Percentiles rank a stretch among this genome's conserved stretches.
Evolutionary conservation across 139 green algal genomes (phyloP).

Genomic region (Eudorina sp.): DNA sequence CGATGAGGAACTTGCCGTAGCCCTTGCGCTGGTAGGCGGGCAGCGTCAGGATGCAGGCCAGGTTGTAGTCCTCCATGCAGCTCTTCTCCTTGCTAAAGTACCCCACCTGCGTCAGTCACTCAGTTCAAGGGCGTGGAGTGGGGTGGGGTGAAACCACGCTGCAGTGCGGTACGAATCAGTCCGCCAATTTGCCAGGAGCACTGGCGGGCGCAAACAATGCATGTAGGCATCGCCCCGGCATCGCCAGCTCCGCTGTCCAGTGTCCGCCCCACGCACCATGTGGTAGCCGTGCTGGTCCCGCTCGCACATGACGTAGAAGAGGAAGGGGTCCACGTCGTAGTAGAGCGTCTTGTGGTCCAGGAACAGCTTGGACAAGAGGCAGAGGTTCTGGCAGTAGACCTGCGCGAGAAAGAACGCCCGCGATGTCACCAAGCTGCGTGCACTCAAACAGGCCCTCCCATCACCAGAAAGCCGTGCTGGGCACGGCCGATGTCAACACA

Average conservation of each 20-base stretch:
- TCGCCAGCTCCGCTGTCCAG: background rate
- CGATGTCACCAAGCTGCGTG: no score
- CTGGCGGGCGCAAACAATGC: no score
- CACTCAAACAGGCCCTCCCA: no score
- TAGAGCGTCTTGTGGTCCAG: conserved; percentile 99
- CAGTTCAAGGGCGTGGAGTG: no score
- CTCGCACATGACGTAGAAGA: conserved; percentile 99
- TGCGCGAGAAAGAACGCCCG: no score
- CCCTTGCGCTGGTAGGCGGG: conserved; percentile 97
- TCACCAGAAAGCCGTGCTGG: no score
- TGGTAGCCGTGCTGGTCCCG: conserved; percentile 80
- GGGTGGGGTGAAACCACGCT: no score
- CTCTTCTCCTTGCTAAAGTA: conserved; percentile 96
- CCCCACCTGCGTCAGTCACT: conserved; percentile 83
- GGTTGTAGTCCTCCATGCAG: conserved; percentile 93
- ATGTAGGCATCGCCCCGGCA: background rate
- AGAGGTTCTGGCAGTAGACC: conserved; percentile 98
- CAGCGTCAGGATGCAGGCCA: conserved; percentile 99
- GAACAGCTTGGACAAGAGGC: conserved; percentile 99
- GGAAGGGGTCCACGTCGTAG: conserved; percentile 99
- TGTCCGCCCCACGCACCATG: conserved; percentile 47
- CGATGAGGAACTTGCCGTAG: conserved; percentile 98
- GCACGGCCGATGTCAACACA: no score
- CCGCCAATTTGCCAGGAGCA: no score
- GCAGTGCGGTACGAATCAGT: no score